Evolutionary conservation across 2,329 filamentous ascomycete genomes (phyloP), one percentile per base, ranked within the genome.

Genomic region (Penicillium brevicompactum): DNA sequence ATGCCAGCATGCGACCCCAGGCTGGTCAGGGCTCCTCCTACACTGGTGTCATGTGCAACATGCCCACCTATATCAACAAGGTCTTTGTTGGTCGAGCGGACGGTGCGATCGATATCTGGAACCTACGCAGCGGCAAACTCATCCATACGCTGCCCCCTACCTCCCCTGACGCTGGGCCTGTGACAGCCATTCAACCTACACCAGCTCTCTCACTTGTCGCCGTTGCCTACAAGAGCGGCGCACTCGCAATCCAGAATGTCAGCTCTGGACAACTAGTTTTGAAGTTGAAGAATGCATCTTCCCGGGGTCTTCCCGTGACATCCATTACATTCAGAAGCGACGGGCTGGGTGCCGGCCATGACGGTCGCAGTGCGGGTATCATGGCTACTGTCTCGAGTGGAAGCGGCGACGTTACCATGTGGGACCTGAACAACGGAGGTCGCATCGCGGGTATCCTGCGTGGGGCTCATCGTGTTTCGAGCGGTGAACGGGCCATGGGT

Each of bases 31-130:
- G 81, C 1, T 78, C 77, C 18, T 18, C 87, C 62, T 85, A 97
- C 54, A 91, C 89, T 0, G 90, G 90, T 22, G 86, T 88, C 47
- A 83, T 96, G 63, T 89, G 87, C 70, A 95, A 85, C 67, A 91
- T 97, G 88, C 92, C 93, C 1, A 97, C 94, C 0, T 96, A 92
- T 73, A 76, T 99, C 57, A 99, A 99, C 80, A 99, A 99, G 75
- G 84, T 99, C 43, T 91, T 97, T 62, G 89, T 91, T 2, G 95
- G 91, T 9, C 87, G 91, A 66, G 84, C 84, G 60, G 92, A 99
- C 71, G 94, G 94, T 6, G 89, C 87, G 73, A 87, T 97, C 8
- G 94, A 99, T 70, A 96, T 99, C 48, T 99, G 94, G 93, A 99
- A 99, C 70, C 80, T 99, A 57, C 95, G 89, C 70, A 96, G 91